A percentile compares a stretch with the other conserved stretches of the same genome.
Evolutionary conservation across 768 basidiomycete genomes (phyloP).

Genomic region (Boletus reticuloceps): DNA sequence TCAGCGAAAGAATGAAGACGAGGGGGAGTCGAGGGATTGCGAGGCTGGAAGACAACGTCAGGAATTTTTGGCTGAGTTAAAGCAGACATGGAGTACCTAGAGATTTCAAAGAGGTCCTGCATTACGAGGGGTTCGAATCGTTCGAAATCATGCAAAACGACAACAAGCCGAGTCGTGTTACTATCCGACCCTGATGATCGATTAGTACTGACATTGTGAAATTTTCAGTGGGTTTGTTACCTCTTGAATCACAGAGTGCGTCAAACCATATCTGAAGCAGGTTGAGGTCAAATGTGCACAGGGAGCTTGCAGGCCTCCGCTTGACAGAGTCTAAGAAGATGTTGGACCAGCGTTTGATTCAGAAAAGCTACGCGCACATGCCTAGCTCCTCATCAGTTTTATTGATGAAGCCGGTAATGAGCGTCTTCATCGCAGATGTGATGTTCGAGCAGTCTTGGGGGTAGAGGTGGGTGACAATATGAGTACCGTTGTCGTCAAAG

Average conservation of each 20-base stretch:
- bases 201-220: not conserved
- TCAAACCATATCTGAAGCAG: slow-evolving; percentile 61
- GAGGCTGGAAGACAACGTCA: slow-evolving; percentile 37
- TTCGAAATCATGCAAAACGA: slow-evolving; percentile 74
- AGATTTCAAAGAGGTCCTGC: slow-evolving; percentile 70
- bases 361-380: slow-evolving; percentile 19
- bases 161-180: slow-evolving; percentile 42
- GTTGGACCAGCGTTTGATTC: not conserved
- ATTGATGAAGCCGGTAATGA: slow-evolving; percentile 54
- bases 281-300: slow-evolving; percentile 62
- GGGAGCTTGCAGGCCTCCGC: slow-evolving; percentile 46
- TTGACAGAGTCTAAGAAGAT: slow-evolving; percentile 35
- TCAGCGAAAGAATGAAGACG: slow-evolving; percentile 61
- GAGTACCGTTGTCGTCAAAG: slow-evolving; percentile 17
- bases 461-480: slow-evolving; percentile 49
- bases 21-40: slow-evolving; percentile 54
- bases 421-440: slow-evolving; percentile 48
- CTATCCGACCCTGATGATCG: slow-evolving; percentile 13
- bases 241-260: slow-evolving; percentile 36
- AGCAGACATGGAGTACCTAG: slow-evolving; percentile 45
- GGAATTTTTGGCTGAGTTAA: not conserved
- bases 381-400: slow-evolving; percentile 32
- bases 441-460: slow-evolving; percentile 58
- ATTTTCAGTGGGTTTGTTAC: slow-evolving; percentile 30
- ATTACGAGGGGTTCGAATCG: slow-evolving; percentile 61